phyloP scores from a whole-genome alignment of 805 yeast genomes.

The Priceomyces fermenticarens region DNA sequence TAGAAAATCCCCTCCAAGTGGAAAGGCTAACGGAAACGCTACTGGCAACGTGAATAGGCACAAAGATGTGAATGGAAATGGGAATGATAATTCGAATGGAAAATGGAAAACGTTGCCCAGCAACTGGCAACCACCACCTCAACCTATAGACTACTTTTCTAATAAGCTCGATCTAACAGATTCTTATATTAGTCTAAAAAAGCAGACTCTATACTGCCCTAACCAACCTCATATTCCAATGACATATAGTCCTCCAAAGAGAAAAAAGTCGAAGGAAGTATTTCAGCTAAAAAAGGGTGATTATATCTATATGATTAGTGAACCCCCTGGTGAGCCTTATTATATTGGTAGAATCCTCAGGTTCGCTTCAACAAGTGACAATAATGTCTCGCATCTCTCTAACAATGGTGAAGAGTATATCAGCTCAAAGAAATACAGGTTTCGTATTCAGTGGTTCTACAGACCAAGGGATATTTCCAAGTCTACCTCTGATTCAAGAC shows the following conservation, averaged over 20 bases:
- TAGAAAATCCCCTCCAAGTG: background rate
- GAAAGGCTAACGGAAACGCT: constrained; percentile 3
- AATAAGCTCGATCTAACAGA: constrained; percentile 37
- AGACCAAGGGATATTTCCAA: constrained; percentile 82
- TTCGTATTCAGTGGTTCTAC: constrained; percentile 87
- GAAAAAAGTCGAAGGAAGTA: constrained; percentile 19
- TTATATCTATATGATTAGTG: constrained; percentile 78
- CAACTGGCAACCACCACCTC: constrained; percentile 51
- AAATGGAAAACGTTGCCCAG: constrained; percentile 26
- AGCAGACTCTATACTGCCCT: constrained; percentile 39
- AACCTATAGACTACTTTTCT: constrained; percentile 39
- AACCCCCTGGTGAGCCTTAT: constrained; percentile 94
- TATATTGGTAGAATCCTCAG: constrained; percentile 84
- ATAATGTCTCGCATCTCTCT: background rate
- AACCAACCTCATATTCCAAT: constrained; percentile 16
- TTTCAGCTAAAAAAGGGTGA: constrained; percentile 52
- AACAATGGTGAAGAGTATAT: background rate
- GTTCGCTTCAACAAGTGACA: constrained; percentile 35
- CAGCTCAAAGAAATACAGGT: constrained; percentile 48
- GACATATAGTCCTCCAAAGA: constrained; percentile 6
- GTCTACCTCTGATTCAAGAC: constrained; percentile 64
- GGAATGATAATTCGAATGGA: background rate
- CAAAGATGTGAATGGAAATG: background rate
- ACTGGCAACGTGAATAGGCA: background rate
- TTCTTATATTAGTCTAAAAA: constrained; percentile 38